phyloP scores from a whole-genome alignment of 257 asterid species.

The Anisodus tanguticus region DNA sequence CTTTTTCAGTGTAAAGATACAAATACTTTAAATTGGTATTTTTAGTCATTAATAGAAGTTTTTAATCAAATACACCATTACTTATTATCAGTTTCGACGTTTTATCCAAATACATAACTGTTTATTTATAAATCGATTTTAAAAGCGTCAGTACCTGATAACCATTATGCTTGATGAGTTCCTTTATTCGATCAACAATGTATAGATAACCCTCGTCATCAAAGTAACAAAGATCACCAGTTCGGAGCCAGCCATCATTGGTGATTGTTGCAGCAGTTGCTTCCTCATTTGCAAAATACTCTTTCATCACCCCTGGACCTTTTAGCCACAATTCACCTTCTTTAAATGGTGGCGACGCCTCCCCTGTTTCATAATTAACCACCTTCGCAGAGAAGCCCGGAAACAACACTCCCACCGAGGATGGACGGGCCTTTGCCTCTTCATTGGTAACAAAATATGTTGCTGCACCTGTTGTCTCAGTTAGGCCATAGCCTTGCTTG shows the following conservation, averaged over 20 bases:
- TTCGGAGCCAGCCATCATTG: constrained; percentile 70
- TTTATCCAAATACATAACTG: not conserved
- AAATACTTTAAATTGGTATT: too few species aligned
- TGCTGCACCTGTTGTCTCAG: constrained; percentile 76
- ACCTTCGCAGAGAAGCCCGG: constrained; percentile 72
- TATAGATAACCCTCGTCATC: constrained; percentile 62
- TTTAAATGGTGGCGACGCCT: constrained; percentile 50
- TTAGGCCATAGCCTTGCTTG: constrained; percentile 78
- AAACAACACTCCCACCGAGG: constrained; percentile 59
- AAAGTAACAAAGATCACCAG: constrained; percentile 66
- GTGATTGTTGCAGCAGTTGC: constrained; percentile 70
- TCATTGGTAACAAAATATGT: constrained; percentile 58
- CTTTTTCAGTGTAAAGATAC: too few species aligned
- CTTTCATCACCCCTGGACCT: constrained; percentile 50
- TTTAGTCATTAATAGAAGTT: too few species aligned
- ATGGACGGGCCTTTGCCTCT: constrained; percentile 65
- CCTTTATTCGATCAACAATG: constrained; percentile 74
- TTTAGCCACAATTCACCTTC: constrained; percentile 78
- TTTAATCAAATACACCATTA: too few species aligned
- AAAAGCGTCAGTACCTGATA: constrained; percentile 54
- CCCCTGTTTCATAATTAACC: constrained; percentile 61
- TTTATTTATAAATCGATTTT: not conserved
- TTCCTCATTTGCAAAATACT: constrained; percentile 61
- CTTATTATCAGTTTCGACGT: not conserved
- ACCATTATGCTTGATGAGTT: constrained; percentile 84